Conservation (phyloP, 2,329 filamentous ascomycete genomes). For the Phaeoacremonium minimum region DNA sequence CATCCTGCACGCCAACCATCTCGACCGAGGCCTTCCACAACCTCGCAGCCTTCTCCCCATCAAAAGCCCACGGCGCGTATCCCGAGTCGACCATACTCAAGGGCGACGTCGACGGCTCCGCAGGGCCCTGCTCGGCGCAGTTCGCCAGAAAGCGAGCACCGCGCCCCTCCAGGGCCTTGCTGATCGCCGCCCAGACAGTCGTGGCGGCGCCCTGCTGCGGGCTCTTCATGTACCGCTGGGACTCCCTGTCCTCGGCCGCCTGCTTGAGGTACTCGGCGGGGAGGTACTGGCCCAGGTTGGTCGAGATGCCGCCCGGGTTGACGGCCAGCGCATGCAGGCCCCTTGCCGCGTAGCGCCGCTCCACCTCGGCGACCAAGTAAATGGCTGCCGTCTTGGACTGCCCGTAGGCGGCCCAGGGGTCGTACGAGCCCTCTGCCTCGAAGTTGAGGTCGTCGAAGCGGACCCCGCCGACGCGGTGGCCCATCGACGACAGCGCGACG, state of each 20-base stretch:
- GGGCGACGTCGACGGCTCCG: constrained; percentile 1
- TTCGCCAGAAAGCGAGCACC: constrained; percentile 42
- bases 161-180: constrained; percentile 34
- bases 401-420: constrained; percentile 30
- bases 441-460: constrained; percentile 23
- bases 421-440: constrained; percentile 20
- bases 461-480: constrained; percentile 21
- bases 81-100: constrained; percentile 4
- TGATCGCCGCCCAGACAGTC: constrained; percentile 36
- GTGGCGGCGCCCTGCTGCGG: constrained; percentile 43
- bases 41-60: constrained; percentile 26
- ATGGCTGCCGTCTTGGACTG: constrained; percentile 41
- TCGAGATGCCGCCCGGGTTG: constrained; percentile 31
- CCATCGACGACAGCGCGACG: constrained; percentile 33
- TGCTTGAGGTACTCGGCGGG: constrained; percentile 10
- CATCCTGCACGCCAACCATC: no score
- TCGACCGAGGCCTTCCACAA: no score
- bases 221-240: constrained; percentile 6
- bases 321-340: constrained; percentile 33
- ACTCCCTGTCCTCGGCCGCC: constrained; percentile 10
- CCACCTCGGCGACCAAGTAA: constrained; percentile 39
- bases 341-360: constrained; percentile 31
- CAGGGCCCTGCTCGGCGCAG: constrained; percentile 30
- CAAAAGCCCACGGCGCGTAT: constrained; percentile 19
- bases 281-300: constrained; percentile 16